Percentiles rank a stretch among this genome's conserved stretches.
phyloP scores from a whole-genome alignment of 805 yeast species.

The Cyberlindnera lachancei region DNA sequence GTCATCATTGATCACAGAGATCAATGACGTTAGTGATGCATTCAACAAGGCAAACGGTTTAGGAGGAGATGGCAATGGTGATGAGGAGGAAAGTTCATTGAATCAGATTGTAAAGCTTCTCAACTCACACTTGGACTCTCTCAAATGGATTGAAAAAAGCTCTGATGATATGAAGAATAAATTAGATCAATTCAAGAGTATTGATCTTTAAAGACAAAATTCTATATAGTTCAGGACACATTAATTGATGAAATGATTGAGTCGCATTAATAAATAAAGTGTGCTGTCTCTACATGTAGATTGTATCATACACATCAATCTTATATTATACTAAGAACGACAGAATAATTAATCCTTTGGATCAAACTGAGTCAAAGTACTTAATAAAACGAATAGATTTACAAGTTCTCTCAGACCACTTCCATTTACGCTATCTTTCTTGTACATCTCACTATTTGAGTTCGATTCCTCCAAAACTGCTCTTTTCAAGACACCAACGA shows the following conservation, averaged over 20 bases:
- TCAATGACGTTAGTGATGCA: conserved; percentile 75
- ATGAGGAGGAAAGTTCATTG: conserved; percentile 38
- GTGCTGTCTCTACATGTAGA: no score
- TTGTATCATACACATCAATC: neutral
- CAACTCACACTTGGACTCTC: conserved; percentile 82
- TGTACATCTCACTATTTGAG: conserved; percentile 20
- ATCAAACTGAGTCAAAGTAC: conserved; percentile 39
- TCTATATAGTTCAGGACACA: neutral
- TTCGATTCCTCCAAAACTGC: conserved; percentile 33
- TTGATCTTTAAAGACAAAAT: conserved; percentile 10
- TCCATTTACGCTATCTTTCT: conserved; percentile 23
- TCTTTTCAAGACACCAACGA: conserved; percentile 56
- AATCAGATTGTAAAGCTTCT: conserved; percentile 73
- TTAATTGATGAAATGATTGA: no score
- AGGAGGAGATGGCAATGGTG: conserved; percentile 25
- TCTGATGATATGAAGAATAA: conserved; percentile 64
- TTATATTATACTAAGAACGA: neutral
- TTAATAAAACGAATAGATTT: conserved; percentile 44
- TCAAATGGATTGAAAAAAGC: conserved; percentile 77
- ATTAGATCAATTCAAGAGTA: conserved; percentile 32
- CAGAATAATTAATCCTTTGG: conserved; percentile 23
- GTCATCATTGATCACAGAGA: conserved; percentile 68
- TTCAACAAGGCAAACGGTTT: conserved; percentile 56
- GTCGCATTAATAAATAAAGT: no score
- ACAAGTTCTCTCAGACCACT: conserved; percentile 45